These are phyloP conservation scores for Fomitopsis palustris DNA, from an alignment of 1,284 basidiomycete genomes.

Conservation along the genomic window DNA sequence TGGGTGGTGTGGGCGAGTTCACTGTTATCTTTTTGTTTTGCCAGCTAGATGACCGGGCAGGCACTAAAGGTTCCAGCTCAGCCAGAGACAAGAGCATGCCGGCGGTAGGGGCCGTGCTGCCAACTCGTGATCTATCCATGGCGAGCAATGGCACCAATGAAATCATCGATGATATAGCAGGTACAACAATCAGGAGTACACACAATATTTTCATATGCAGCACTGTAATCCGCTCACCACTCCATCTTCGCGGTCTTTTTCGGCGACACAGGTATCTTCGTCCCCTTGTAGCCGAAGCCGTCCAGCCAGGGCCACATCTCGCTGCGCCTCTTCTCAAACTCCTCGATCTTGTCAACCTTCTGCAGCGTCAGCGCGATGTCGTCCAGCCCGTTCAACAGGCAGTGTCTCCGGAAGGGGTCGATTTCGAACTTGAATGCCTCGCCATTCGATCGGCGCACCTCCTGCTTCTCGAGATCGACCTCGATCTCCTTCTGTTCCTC, in stretches of 20 bases:
- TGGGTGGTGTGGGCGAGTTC: no score
- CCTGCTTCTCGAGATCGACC: conserved; percentile 87
- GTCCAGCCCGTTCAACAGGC: conserved; percentile 90
- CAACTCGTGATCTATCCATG: no score
- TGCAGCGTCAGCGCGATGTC: conserved; percentile 92
- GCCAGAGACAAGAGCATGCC: no score
- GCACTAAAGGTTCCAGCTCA: no score
- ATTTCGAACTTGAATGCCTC: conserved; percentile 75
- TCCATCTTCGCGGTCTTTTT: conserved; percentile 59
- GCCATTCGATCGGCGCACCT: conserved; percentile 77
- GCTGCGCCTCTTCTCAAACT: conserved; percentile 77
- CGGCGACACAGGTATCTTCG: conserved; percentile 59
- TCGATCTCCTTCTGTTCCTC: conserved; percentile 78
- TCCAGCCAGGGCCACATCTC: conserved; percentile 91
- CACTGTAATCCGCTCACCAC: conserved; percentile 46
- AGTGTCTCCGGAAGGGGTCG: conserved; percentile 88
- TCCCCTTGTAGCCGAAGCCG: conserved; percentile 84
- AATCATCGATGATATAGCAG: no score
- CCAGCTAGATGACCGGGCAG: no score
- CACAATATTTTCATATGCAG: conserved; percentile 17
- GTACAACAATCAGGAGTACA: not conserved
- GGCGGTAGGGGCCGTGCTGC: no score
- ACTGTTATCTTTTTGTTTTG: no score
- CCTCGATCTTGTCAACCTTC: conserved; percentile 62
- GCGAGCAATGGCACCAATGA: no score